Evolutionary conservation across 2,329 filamentous ascomycete genomes (phyloP).

Genomic region (Thielaviopsis ethacetica): DNA sequence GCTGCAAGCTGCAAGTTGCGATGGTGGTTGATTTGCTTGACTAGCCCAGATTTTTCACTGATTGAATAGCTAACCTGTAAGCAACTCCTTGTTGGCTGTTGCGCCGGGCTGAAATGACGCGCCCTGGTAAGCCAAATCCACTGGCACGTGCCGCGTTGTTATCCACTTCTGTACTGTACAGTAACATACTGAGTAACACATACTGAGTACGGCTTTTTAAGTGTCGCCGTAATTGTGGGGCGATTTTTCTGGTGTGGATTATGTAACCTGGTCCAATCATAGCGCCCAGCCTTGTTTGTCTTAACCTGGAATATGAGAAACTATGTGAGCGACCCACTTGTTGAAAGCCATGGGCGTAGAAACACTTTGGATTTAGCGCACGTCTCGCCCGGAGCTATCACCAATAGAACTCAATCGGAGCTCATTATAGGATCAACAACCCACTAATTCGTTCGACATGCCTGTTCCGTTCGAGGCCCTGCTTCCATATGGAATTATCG

Average conservation of each 20-base stretch:
- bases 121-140: background rate
- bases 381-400: background rate
- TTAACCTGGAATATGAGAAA: background rate
- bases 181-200: too few relatives aligned
- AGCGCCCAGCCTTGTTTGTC: background rate
- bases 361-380: background rate
- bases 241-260: background rate
- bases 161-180: background rate
- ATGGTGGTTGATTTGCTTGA: background rate
- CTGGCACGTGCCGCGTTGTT: constrained; percentile 9
- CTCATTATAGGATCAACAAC: background rate
- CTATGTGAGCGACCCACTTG: background rate
- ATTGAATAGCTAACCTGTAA: background rate
- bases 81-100: background rate
- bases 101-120: background rate
- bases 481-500: constrained; percentile 48
- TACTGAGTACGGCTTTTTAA: background rate
- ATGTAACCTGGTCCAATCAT: background rate
- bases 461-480: constrained; percentile 47
- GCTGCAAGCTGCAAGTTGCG: background rate
- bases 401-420: background rate
- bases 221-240: background rate
- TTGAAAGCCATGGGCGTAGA: background rate
- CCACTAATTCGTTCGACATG: constrained; percentile 28
- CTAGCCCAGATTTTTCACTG: background rate